Conservation (phyloP, 2,329 filamentous ascomycete genomes). For the Teratosphaeria zuluensis region DNA sequence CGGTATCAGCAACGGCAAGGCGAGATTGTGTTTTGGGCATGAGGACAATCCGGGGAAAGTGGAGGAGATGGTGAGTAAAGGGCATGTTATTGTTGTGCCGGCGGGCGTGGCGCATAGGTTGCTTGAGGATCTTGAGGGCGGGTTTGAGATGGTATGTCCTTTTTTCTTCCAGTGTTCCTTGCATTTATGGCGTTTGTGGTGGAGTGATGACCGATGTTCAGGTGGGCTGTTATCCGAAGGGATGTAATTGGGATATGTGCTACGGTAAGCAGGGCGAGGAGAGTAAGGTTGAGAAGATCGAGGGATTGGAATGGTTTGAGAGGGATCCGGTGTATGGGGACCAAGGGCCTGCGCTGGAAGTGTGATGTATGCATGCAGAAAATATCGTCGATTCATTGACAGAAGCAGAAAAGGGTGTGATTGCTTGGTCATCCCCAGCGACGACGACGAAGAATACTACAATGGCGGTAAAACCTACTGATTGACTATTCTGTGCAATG, state of each 20-base stretch:
- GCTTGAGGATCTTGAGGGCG: conserved; percentile 45
- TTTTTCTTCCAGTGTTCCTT: neutral
- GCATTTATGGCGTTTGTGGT: neutral
- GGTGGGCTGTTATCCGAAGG: conserved; percentile 50
- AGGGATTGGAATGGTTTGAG: conserved; percentile 45
- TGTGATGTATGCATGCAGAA: neutral
- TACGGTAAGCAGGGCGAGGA: conserved; percentile 53
- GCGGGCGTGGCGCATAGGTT: conserved; percentile 57
- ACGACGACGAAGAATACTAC: too few relatives aligned
- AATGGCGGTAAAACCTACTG: too few relatives aligned
- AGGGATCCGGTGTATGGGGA: conserved; percentile 52
- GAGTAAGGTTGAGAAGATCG: conserved; percentile 41
- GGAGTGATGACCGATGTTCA: neutral
- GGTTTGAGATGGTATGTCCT: conserved; percentile 51
- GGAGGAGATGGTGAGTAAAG: conserved; percentile 45
- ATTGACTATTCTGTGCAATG: too few relatives aligned
- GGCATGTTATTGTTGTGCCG: conserved; percentile 56
- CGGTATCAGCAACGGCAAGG: conserved; percentile 47
- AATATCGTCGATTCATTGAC: too few relatives aligned
- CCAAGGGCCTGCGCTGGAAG: conserved; percentile 40
- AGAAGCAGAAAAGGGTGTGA: too few relatives aligned
- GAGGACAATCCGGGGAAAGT: conserved; percentile 45
- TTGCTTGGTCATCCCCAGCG: too few relatives aligned
- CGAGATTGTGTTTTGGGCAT: conserved; percentile 56
- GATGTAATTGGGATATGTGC: conserved; percentile 59